These are phyloP conservation scores for Lentinula novae-zelandiae DNA, from an alignment of 1,284 basidiomycete genomes.

Conservation along the genomic window DNA sequence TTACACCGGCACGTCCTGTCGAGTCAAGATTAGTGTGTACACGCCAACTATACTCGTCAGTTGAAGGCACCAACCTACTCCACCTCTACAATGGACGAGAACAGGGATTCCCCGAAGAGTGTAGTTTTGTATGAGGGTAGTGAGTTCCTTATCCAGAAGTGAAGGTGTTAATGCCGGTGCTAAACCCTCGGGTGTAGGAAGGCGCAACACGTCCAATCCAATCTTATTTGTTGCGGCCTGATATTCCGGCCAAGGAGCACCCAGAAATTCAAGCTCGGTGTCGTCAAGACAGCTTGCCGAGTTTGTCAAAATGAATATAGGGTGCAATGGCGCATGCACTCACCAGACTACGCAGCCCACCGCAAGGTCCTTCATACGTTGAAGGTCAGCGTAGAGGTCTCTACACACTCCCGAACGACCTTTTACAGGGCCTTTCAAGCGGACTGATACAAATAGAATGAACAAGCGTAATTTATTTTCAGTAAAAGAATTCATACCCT, in stretches of 20 bases:
- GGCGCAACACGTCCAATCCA: constrained; percentile 74
- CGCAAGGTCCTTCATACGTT: constrained; percentile 72
- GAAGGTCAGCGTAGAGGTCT: constrained; percentile 76
- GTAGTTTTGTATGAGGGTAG: constrained; percentile 67
- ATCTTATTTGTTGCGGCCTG: constrained; percentile 54
- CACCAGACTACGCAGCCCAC: constrained; percentile 85
- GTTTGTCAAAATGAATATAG: constrained; percentile 7
- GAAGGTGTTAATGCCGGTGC: constrained; percentile 61
- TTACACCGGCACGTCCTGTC: constrained; percentile 77
- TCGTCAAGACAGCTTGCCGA: constrained; percentile 76
- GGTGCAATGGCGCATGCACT: constrained; percentile 18
- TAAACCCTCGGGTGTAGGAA: constrained; percentile 92
- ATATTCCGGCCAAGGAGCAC: constrained; percentile 83
- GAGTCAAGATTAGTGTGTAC: not conserved
- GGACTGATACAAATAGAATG: constrained; percentile 44
- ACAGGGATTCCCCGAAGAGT: constrained; percentile 74
- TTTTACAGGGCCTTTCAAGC: constrained; percentile 77
- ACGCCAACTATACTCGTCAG: not conserved
- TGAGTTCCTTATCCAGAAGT: constrained; percentile 70
- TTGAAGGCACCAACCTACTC: constrained; percentile 51
- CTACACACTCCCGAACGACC: constrained; percentile 85
- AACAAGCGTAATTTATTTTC: not conserved
- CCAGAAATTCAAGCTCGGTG: constrained; percentile 80
- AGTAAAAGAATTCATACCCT: constrained; percentile 44
- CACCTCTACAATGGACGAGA: constrained; percentile 91